Percentiles rank a stretch among this genome's conserved stretches.
Conservation (phyloP, 2,329 filamentous ascomycete species). For the Botrytis byssoidea region DNA sequence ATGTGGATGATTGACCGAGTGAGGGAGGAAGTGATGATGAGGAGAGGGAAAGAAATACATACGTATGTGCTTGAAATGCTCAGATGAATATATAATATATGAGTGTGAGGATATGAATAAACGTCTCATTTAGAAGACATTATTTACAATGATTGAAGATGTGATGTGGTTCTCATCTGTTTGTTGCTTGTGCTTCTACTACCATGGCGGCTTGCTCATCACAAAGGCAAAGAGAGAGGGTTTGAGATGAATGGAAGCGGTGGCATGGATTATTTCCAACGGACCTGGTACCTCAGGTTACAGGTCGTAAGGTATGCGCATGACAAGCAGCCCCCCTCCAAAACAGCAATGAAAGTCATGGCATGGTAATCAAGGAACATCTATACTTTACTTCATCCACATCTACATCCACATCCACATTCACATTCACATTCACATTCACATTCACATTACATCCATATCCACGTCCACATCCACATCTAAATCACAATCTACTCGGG, state of each 20-base stretch:
- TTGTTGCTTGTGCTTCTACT: background rate
- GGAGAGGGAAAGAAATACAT: too few species aligned
- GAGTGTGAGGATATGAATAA: background rate
- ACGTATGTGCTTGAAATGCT: too few species aligned
- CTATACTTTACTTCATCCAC: background rate
- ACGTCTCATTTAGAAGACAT: background rate
- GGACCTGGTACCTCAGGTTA: background rate
- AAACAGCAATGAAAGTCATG: background rate
- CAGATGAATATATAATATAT: too few species aligned
- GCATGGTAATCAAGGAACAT: background rate
- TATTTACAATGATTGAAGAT: background rate
- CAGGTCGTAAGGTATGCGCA: background rate
- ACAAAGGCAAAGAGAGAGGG: background rate
- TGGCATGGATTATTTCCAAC: background rate
- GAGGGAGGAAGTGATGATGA: too few species aligned
- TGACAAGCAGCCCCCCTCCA: constrained; percentile 2
- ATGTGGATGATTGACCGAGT: too few species aligned
- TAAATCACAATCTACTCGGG: background rate
- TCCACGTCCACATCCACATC: background rate
- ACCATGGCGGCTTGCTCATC: background rate
- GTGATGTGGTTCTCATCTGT: background rate
- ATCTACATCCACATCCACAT: background rate
- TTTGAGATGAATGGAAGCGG: background rate
- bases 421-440: background rate
- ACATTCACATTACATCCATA: background rate